phyloP scores from a whole-genome alignment of 2,329 filamentous ascomycete species.

The Exserohilum rostratum region DNA sequence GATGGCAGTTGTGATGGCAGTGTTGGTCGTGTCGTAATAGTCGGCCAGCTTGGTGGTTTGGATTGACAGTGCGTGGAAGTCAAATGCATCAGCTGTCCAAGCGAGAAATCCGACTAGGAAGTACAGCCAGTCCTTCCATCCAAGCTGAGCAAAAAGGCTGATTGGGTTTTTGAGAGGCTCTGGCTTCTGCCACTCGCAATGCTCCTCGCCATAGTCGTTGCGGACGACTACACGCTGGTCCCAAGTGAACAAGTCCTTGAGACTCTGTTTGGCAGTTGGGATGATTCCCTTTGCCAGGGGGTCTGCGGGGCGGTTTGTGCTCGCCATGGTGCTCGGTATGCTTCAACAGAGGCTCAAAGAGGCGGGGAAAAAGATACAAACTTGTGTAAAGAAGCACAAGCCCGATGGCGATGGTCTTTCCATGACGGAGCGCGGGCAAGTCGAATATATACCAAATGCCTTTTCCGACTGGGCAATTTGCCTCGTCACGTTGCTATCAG shows the following conservation, averaged over 20 bases:
- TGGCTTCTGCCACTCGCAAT: slow-evolving; percentile 71
- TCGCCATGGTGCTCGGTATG: slow-evolving; percentile 33
- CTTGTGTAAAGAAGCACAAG: slow-evolving; percentile 20
- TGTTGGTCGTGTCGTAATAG: slow-evolving; percentile 66
- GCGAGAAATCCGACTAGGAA: slow-evolving; percentile 74
- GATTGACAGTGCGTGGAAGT: slow-evolving; percentile 81
- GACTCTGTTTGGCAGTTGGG: slow-evolving; percentile 68
- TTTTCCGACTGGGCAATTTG: slow-evolving; percentile 12
- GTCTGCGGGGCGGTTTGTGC: slow-evolving; percentile 62
- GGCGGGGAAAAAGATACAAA: slow-evolving; percentile 6
- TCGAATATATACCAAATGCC: slow-evolving; percentile 28
- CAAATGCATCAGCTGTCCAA: slow-evolving; percentile 84
- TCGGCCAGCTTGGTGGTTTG: slow-evolving; percentile 73
- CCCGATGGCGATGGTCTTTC: slow-evolving; percentile 22
- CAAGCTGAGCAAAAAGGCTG: slow-evolving; percentile 68
- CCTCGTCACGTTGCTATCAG: slow-evolving; percentile 22
- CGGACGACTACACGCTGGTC: slow-evolving; percentile 72
- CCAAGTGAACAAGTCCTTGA: slow-evolving; percentile 72
- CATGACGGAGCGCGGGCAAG: slow-evolving; percentile 8
- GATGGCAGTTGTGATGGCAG: slow-evolving; percentile 75
- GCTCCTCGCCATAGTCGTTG: slow-evolving; percentile 68
- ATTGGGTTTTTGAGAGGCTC: slow-evolving; percentile 73
- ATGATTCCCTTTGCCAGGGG: slow-evolving; percentile 69
- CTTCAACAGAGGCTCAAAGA: slow-evolving; percentile 7
- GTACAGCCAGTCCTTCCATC: slow-evolving; percentile 72